Conservation (phyloP, 169 alveolate genomes). For the Cryptosporidium canis region DNA sequence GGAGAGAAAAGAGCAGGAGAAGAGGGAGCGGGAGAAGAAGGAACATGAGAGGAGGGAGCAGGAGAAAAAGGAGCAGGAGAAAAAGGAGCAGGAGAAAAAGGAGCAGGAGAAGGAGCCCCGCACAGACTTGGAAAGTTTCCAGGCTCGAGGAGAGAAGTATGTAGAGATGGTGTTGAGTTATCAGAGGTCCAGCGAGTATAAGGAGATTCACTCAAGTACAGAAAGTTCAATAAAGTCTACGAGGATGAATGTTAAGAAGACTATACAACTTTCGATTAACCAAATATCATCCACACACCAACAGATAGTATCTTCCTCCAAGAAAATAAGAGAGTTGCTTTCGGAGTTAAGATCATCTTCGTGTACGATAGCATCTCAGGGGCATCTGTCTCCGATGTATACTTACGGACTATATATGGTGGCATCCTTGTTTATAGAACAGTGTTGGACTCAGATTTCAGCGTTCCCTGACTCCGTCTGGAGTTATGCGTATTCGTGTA, state of each 20-base stretch:
- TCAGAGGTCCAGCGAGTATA: slow-evolving; percentile 48
- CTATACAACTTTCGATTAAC: slow-evolving; percentile 66
- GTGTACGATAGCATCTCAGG: not conserved
- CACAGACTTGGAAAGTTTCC: not conserved
- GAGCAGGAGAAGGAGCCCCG: not conserved
- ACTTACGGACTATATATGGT: slow-evolving; percentile 22
- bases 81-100: not conserved
- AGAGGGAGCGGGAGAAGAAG: not conserved
- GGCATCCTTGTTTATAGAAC: slow-evolving; percentile 42
- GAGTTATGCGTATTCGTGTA: slow-evolving; percentile 59
- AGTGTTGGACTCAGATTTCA: slow-evolving; percentile 54
- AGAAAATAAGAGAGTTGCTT: slow-evolving; percentile 20
- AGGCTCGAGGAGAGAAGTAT: not conserved
- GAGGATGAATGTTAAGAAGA: slow-evolving; percentile 55
- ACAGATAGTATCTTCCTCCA: slow-evolving; percentile 51
- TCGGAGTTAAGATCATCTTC: slow-evolving; percentile 3
- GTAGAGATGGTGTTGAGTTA: slow-evolving; percentile 2
- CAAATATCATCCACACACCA: slow-evolving; percentile 69
- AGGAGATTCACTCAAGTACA: slow-evolving; percentile 46
- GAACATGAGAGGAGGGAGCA: not conserved
- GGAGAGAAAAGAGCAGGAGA: not conserved
- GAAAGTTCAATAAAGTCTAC: slow-evolving; percentile 35
- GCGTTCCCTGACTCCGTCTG: slow-evolving; percentile 70
- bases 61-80: not conserved
- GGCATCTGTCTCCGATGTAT: not conserved